These are phyloP conservation scores for Cercospora canescens DNA, from an alignment of 2,329 filamentous ascomycete genomes.

Conservation along the genomic window DNA sequence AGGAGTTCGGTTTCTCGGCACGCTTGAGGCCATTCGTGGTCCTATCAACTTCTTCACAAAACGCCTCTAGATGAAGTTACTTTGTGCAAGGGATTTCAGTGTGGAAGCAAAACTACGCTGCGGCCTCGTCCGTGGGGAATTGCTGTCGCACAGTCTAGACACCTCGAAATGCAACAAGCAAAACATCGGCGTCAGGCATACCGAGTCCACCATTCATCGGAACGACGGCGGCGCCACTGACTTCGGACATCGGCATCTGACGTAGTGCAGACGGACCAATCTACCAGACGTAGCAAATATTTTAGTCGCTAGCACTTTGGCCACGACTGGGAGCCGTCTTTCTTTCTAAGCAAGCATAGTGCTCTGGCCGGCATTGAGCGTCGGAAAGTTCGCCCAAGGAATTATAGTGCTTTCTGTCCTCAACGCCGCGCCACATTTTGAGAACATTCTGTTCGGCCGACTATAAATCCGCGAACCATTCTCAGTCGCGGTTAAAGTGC, in stretches of 20 bases:
- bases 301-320: slow-evolving; percentile 1
- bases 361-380: not conserved
- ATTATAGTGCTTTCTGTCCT: not conserved
- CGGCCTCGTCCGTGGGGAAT: not conserved
- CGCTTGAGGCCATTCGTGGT: not conserved
- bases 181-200: not conserved
- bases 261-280: not conserved
- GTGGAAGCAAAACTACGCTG: not conserved
- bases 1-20: not conserved
- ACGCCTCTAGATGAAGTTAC: not conserved
- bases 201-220: not conserved
- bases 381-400: not conserved
- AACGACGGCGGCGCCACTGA: not conserved
- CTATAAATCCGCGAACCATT: not conserved
- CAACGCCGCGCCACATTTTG: not conserved
- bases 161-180: not conserved
- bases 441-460: slow-evolving; percentile 3
- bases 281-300: not conserved
- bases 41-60: not conserved
- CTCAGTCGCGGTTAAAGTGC: slow-evolving; percentile 1
- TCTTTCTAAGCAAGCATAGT: not conserved
- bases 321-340: not conserved
- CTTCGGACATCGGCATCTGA: not conserved
- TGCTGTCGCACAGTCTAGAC: not conserved
- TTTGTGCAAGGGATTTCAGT: not conserved